Evolutionary conservation across 2,329 filamentous ascomycete species (phyloP).

Genomic region (Xylariaceae sp.): DNA sequence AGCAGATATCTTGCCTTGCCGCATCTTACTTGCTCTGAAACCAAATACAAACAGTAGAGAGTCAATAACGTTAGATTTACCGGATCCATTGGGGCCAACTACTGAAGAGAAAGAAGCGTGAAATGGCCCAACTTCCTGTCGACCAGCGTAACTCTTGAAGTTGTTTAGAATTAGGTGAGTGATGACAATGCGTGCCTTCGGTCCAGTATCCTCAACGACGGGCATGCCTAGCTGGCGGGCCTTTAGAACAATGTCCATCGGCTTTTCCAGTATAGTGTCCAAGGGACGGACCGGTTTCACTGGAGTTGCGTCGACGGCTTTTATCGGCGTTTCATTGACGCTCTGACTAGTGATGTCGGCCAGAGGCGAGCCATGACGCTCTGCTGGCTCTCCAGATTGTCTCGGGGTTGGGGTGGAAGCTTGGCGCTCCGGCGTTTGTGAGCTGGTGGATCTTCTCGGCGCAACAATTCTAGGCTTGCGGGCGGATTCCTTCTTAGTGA

Average conservation of each 20-base stretch:
- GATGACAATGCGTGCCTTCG: conserved; percentile 85
- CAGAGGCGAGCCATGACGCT: conserved; percentile 53
- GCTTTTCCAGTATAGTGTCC: conserved; percentile 74
- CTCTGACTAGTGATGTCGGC: conserved; percentile 66
- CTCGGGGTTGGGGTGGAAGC: conserved; percentile 45
- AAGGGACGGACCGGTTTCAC: conserved; percentile 70
- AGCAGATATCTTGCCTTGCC: conserved; percentile 96
- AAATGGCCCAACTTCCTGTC: conserved; percentile 93
- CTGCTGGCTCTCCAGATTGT: conserved; percentile 48
- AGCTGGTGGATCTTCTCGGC: conserved; percentile 36
- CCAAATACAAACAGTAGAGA: conserved; percentile 98
- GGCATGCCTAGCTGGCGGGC: conserved; percentile 65
- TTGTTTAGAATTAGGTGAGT: conserved; percentile 88
- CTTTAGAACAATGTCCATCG: conserved; percentile 90
- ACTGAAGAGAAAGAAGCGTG: conserved; percentile 97
- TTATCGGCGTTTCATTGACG: conserved; percentile 52
- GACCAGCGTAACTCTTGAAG: conserved; percentile 97
- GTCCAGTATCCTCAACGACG: conserved; percentile 66
- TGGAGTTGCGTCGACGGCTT: conserved; percentile 40
- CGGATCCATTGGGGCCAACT: conserved; percentile 94
- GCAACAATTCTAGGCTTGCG: conserved; percentile 62
- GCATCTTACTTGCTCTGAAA: conserved; percentile 98
- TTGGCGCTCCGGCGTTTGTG: conserved; percentile 37
- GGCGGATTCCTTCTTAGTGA: conserved; percentile 47
- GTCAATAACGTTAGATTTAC: conserved; percentile 98